phyloP scores from a whole-genome alignment of 108 stramenopile genomes.

The Skeletonema marinoi region DNA sequence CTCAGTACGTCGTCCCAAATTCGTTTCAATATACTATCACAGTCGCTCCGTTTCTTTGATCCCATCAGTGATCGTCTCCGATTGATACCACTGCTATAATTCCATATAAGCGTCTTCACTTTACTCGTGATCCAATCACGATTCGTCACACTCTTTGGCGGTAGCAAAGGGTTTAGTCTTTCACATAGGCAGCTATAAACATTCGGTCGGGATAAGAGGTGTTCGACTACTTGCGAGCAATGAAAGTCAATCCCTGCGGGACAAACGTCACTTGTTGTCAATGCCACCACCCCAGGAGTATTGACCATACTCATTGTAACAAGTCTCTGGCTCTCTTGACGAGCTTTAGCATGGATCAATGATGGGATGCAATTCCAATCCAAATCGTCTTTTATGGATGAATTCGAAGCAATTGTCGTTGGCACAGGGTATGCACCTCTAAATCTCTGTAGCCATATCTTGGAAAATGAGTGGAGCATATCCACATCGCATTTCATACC shows the following conservation, averaged over 20 bases:
- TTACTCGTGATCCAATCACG: constrained; percentile 40
- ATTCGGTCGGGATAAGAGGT: constrained; percentile 29
- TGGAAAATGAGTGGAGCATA: constrained; percentile 65
- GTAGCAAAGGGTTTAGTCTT: constrained; percentile 9
- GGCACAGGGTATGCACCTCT: constrained; percentile 2
- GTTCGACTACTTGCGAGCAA: constrained; percentile 73
- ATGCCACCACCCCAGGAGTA: constrained; percentile 24
- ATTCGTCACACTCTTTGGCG: constrained; percentile 7
- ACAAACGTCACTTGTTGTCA: constrained; percentile 57
- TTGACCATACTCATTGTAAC: constrained; percentile 18
- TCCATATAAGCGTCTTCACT: constrained; percentile 76
- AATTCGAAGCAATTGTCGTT: no score
- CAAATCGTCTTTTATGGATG: background rate
- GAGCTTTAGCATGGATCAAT: constrained; percentile 39
- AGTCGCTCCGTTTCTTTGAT: background rate
- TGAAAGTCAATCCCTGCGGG: constrained; percentile 85
- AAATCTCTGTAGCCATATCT: constrained; percentile 65
- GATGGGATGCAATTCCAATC: constrained; percentile 55
- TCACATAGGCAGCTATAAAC: constrained; percentile 16
- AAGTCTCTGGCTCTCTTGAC: constrained; percentile 26
- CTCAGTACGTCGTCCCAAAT: constrained; percentile 46
- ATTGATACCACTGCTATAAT: constrained; percentile 79
- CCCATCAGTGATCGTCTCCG: constrained; percentile 45
- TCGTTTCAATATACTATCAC: constrained; percentile 17
- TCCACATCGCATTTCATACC: constrained; percentile 80